Evolutionary conservation across 1,139 yeast species (phyloP), one percentile per base, ranked within the genome.

Genomic region (Debaryomyces udenii): DNA sequence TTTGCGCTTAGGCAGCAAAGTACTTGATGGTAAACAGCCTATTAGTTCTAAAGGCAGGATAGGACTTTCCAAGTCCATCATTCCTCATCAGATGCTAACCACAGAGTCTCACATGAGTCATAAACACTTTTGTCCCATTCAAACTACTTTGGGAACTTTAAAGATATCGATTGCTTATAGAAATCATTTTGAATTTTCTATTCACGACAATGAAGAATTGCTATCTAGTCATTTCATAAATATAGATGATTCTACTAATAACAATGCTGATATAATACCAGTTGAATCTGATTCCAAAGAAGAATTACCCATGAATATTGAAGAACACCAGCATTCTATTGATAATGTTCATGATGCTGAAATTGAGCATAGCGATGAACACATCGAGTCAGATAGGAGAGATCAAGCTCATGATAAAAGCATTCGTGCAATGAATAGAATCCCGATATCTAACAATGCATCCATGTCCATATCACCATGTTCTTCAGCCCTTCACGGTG

Each of bases 31-130:
- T 0, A 76, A 82, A 15, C 80, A 80, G 46, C 84, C 94, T 0
- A 87, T 90, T 30, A 72, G 83, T 18, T 85, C 95, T 2, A 84
- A 83, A 53, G 96, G 96, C 2, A 67, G 97, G 47, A 78, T 89
- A 18, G 97, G 97, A 0, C 71, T 91, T 41, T 83, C 91, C 44
- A 86, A 84, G 55, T 70, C 84, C 2, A 75, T 89, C 2, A 70
- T 79, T 4, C 80, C 63, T 45, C 72, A 57, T 49, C 75, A 54
- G 57, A 66, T 55, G 64, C 57, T 51, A 47, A 60, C 51, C 55
- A 64, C 70, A 0, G 78, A 74, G 13, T 59, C 79, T 9, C 90
- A 84, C 54, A 61, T 83, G 46, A 74, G 74, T 17, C 85, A 81
- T 39, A 79, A 78, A 55, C 73, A 73, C 43, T 78, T 93, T 43